Evolutionary conservation across 345 rosid species (phyloP).

Genomic region (Euphorbia tirucalli): DNA sequence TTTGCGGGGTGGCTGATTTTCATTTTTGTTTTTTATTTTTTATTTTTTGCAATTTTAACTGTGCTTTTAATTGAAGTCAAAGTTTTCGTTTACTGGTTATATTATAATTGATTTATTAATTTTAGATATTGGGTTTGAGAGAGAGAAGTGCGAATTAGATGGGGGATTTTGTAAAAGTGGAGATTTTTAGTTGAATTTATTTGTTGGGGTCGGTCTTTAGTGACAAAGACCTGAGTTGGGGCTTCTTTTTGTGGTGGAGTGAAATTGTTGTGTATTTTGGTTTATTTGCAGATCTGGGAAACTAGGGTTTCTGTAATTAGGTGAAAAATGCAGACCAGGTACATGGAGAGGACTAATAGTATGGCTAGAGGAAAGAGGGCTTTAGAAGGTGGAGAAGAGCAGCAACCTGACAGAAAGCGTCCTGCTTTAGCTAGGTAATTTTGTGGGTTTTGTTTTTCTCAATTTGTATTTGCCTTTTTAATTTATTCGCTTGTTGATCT

Average conservation of each 20-base stretch:
- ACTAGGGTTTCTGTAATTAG: slow-evolving; percentile 24
- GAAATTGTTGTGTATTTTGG: slow-evolving; percentile 2
- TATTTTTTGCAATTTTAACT: not conserved
- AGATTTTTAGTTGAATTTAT: not conserved
- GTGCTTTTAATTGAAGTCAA: not conserved
- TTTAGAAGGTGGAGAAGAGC: slow-evolving; percentile 50
- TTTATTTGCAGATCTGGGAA: slow-evolving; percentile 28
- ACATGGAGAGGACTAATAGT: slow-evolving; percentile 74
- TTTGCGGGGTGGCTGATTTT: not conserved
- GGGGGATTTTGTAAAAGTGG: not conserved
- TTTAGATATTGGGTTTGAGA: not conserved
- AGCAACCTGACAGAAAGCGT: slow-evolving; percentile 72
- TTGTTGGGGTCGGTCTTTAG: not conserved
- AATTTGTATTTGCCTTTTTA: not conserved
- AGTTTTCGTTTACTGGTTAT: not conserved
- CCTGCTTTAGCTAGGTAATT: slow-evolving; percentile 88
- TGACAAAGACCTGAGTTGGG: not conserved
- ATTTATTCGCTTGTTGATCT: not conserved
- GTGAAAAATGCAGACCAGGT: slow-evolving; percentile 65
- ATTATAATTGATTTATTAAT: not conserved
- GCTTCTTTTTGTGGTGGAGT: not conserved
- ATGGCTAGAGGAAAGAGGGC: slow-evolving; percentile 78
- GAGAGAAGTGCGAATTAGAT: not conserved
- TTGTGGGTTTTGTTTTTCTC: not conserved
- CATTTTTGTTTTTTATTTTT: too few species aligned